These are phyloP conservation scores for Saccharomycopsis sp. DNA, from an alignment of 805 yeast species.

Conservation along the genomic window DNA sequence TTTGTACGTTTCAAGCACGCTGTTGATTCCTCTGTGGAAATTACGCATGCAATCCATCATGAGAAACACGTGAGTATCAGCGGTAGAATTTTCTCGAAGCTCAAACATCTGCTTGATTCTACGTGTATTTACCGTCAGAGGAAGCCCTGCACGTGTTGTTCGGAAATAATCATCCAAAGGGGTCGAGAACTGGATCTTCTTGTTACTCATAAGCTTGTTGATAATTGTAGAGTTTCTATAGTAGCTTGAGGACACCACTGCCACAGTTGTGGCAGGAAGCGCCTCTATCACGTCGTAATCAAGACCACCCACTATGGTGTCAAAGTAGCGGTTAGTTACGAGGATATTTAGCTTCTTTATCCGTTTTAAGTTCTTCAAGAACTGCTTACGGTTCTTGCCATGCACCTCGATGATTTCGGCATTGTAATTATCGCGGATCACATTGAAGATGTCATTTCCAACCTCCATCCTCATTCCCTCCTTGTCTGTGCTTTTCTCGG, in stretches of 20 bases:
- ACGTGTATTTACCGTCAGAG: not conserved
- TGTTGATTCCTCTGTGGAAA: conserved; percentile 5
- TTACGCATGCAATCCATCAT: conserved; percentile 17
- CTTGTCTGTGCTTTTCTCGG: not conserved
- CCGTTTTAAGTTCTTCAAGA: not conserved
- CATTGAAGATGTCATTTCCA: conserved; percentile 2
- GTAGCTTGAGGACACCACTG: conserved; percentile 4
- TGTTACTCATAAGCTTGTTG: conserved; percentile 2
- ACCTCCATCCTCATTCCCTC: not conserved
- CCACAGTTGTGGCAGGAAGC: conserved; percentile 11
- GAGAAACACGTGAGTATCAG: conserved; percentile 16
- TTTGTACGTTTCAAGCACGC: not conserved
- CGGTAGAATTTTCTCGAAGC: conserved; percentile 16
- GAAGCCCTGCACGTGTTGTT: not conserved
- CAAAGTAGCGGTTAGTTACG: conserved; percentile 11
- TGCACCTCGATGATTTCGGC: conserved; percentile 8
- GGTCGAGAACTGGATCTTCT: conserved; percentile 13
- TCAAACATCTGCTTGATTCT: conserved; percentile 3
- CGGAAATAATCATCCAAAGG: not conserved
- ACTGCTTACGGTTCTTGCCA: conserved; percentile 8
- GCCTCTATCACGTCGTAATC: conserved; percentile 10
- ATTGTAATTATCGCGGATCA: conserved; percentile 8
- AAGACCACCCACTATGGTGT: conserved; percentile 3
- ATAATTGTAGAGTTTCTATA: conserved; percentile 3
- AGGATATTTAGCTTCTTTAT: conserved; percentile 6